A percentile compares a stretch with the other conserved stretches of the same genome.
phyloP scores from a whole-genome alignment of 768 basidiomycete genomes.

The Rhodotorula sphaerocarpa region DNA sequence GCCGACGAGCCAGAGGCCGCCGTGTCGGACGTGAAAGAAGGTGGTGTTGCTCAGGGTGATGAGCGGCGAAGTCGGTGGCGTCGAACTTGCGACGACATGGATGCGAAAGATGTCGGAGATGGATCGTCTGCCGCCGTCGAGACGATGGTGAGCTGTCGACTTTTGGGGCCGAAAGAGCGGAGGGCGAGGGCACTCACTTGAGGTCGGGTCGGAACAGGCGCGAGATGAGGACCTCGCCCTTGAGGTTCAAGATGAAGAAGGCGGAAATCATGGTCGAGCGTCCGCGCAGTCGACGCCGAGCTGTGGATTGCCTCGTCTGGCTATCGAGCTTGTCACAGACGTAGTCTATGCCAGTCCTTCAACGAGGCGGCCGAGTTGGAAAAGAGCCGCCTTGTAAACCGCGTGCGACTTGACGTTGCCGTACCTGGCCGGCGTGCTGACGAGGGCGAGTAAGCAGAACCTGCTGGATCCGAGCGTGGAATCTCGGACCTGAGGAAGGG shows the following conservation, averaged over 20 bases:
- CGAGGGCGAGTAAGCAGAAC: no score
- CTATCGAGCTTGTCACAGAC: no score
- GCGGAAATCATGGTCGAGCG: constrained; percentile 1
- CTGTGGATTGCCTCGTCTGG: no score
- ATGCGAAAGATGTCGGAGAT: constrained; percentile 67
- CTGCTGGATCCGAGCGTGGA: no score
- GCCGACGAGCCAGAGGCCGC: constrained; percentile 75
- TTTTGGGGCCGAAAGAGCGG: background rate
- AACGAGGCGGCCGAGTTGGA: no score
- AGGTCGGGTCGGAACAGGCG: constrained; percentile 92
- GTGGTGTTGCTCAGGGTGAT: constrained; percentile 95
- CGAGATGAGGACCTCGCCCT: constrained; percentile 97
- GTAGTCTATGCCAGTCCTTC: no score
- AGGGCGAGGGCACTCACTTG: constrained; percentile 56
- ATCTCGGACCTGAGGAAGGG: no score
- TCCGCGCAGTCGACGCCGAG: no score
- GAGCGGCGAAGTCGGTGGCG: constrained; percentile 78
- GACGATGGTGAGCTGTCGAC: background rate
- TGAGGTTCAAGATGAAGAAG: constrained; percentile 90
- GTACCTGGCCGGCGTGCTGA: no score
- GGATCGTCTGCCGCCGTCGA: constrained; percentile 31
- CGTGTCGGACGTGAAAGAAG: constrained; percentile 94
- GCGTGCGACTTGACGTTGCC: no score
- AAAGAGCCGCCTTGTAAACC: no score
- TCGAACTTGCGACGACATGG: constrained; percentile 83